phyloP scores from a whole-genome alignment of 371 early-diverging fungal genomes.

The Haplosporangium sp. region DNA sequence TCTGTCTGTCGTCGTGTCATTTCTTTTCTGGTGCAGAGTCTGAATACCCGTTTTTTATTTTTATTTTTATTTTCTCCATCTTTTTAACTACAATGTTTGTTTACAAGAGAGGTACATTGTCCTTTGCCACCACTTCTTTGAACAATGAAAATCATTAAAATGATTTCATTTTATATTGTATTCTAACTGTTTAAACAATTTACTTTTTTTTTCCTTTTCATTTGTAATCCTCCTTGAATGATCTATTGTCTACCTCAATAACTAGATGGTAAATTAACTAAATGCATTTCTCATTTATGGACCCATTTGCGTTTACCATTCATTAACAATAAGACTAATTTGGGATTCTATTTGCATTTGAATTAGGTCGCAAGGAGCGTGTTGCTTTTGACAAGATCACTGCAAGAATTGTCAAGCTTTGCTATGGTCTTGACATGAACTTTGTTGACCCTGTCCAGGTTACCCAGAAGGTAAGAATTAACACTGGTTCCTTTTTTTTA shows the following conservation, averaged over 20 bases:
- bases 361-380: conserved; percentile 79
- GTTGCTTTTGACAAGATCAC: conserved; percentile 98
- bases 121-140: neutral
- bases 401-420: conserved; percentile 90
- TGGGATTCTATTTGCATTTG: no score
- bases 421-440: conserved; percentile 93
- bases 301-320: neutral
- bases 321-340: no score
- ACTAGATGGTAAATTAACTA: conserved; percentile 9
- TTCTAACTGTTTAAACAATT: neutral
- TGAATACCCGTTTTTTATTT: neutral
- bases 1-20: neutral
- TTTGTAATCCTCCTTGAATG: neutral
- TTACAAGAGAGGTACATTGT: conserved; percentile 73
- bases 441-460: conserved; percentile 93
- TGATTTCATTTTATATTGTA: no score
- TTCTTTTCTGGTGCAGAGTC: conserved; percentile 1
- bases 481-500: neutral
- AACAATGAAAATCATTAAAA: no score
- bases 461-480: conserved; percentile 85
- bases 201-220: neutral
- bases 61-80: conserved; percentile 1
- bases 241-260: neutral
- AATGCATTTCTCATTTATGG: neutral
- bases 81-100: conserved; percentile 71